These are phyloP conservation scores for Volvox carteri DNA, from an alignment of 163 green algal genomes.

Conservation along the genomic window DNA sequence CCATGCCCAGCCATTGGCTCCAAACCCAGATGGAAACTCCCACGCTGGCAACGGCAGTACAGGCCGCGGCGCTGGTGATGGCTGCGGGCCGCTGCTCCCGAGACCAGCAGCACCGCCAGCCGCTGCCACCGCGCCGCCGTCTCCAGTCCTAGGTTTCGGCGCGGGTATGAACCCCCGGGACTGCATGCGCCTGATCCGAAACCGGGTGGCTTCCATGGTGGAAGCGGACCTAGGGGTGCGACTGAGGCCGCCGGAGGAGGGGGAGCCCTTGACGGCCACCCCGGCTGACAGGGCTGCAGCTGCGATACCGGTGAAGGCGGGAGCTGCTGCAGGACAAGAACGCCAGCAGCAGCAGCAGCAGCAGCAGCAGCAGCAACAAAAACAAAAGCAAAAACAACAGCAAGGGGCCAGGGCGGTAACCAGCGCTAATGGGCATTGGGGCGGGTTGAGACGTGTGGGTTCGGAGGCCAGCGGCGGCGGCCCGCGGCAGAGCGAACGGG, in stretches of 20 bases:
- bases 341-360: not conserved
- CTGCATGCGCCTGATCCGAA: not conserved
- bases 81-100: too few species aligned
- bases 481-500: too few species aligned
- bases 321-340: not conserved
- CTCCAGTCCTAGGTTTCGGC: not conserved
- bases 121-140: not conserved
- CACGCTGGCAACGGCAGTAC: not conserved
- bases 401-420: too few species aligned
- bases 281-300: too few species aligned
- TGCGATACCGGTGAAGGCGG: not conserved
- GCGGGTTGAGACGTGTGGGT: not conserved
- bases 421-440: too few species aligned
- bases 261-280: too few species aligned
- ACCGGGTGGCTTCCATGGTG: constrained; percentile 3
- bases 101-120: not conserved
- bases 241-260: not conserved
- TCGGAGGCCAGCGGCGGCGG: not conserved
- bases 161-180: not conserved
- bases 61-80: not conserved
- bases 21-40: too few species aligned
- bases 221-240: constrained; percentile 26
- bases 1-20: too few species aligned
- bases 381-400: too few species aligned
- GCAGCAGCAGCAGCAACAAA: not conserved